These are phyloP conservation scores for Grosmannia huntii DNA, from an alignment of 2,329 filamentous ascomycete species.

Conservation along the genomic window DNA sequence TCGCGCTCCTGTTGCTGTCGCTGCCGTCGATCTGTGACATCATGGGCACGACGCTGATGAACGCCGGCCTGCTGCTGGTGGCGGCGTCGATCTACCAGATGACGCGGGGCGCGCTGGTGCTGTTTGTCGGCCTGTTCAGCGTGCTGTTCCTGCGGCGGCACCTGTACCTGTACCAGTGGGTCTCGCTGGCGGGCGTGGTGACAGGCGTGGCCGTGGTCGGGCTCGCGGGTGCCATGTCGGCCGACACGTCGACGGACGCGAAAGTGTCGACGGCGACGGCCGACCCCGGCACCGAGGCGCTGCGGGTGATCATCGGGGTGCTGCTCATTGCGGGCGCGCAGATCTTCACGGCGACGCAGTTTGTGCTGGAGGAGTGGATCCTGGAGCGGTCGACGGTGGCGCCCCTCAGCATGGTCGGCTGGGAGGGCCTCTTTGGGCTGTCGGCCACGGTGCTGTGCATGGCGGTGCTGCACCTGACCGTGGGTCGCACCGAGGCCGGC, in stretches of 20 bases:
- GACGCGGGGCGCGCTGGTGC: constrained; percentile 85
- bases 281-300: constrained; percentile 32
- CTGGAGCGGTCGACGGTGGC: constrained; percentile 54
- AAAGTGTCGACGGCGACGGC: constrained; percentile 14
- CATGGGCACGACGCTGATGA: constrained; percentile 92
- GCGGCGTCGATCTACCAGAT: constrained; percentile 97
- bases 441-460: constrained; percentile 65
- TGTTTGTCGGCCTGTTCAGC: constrained; percentile 93
- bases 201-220: constrained; percentile 81
- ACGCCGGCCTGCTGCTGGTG: constrained; percentile 84
- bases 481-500: constrained; percentile 65
- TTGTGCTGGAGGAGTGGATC: constrained; percentile 90
- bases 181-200: constrained; percentile 76
- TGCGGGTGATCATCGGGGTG: constrained; percentile 68
- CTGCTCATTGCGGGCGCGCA: constrained; percentile 86
- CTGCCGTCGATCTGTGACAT: constrained; percentile 90
- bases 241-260: constrained; percentile 36
- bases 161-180: constrained; percentile 83
- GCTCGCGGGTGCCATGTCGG: constrained; percentile 71
- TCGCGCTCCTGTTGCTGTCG: constrained; percentile 61
- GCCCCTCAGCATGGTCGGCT: constrained; percentile 83
- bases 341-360: constrained; percentile 93
- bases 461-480: constrained; percentile 61
- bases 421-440: constrained; percentile 92
- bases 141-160: constrained; percentile 76